phyloP scores from a whole-genome alignment of 2,329 filamentous ascomycete genomes.

The Drechslerella coelobrocha region DNA sequence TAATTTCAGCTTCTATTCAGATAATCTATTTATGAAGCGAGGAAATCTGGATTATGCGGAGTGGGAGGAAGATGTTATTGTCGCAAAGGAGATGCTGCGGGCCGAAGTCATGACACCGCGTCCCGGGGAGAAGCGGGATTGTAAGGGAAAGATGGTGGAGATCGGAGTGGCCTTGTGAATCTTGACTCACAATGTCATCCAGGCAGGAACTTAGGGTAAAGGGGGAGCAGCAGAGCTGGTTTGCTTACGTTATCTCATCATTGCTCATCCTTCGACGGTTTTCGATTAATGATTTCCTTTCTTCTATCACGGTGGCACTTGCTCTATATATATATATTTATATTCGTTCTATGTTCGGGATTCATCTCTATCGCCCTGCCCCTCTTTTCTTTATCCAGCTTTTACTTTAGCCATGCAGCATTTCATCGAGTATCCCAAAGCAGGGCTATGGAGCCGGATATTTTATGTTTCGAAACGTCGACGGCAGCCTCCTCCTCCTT shows the following conservation, averaged over 20 bases:
- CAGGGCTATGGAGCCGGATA: neutral
- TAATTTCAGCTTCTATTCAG: constrained; percentile 43
- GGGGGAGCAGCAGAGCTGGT: no score
- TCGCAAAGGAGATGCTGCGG: constrained; percentile 39
- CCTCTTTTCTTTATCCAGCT: neutral
- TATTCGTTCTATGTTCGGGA: no score
- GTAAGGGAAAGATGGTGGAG: constrained; percentile 18
- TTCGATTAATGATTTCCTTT: no score
- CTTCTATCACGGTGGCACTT: neutral
- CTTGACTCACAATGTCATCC: neutral
- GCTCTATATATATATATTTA: constrained; percentile 5
- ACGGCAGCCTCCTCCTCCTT: neutral
- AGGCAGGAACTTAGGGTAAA: no score
- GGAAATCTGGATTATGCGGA: constrained; percentile 46
- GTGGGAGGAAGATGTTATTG: constrained; percentile 45
- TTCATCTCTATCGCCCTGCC: neutral
- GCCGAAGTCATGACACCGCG: constrained; percentile 36
- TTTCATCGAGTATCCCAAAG: neutral
- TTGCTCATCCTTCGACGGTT: no score
- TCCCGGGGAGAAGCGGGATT: constrained; percentile 14
- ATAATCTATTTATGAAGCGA: constrained; percentile 48
- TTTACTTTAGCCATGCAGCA: neutral
- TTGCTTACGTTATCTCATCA: no score
- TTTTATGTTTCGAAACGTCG: neutral
- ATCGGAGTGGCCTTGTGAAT: constrained; percentile 7